Evolutionary conservation across 768 basidiomycete genomes (phyloP), one percentile per base, ranked within the genome.

Genomic region (Saitozyma sp.): DNA sequence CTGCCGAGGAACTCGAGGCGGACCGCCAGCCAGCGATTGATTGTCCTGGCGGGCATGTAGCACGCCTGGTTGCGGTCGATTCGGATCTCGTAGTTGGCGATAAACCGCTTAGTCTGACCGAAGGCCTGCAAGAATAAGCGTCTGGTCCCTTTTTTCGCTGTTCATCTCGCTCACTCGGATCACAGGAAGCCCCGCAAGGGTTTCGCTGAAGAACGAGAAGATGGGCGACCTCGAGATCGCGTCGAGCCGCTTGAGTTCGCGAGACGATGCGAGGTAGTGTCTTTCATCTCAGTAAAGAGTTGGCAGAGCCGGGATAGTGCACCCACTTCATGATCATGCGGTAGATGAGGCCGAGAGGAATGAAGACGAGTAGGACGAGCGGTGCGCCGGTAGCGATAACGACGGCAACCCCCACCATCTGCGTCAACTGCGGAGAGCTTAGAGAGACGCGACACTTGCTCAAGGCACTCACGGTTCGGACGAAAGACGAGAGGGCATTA

Each of bases 41-140:
- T 71, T 16, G 68, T 70, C 59, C 88, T 87, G 53, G 88, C 87
- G 0, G 88, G 86, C 16, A 89, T 81, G 69, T 84, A 85, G 65
- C 84, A 92, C 56, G 91, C 87, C 70, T 92, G 90, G 72, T 95
- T 95, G 20, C 88, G 85, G 73, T 96, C 92, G 45, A 94, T 83
- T 8, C 89, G 86, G 17, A 78, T 78, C 62, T 80, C 79, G 56
- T 78, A 79, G 56, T 73, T 76, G 37, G 78, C 77, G 43, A 75
- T 74, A 62, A 80, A 80, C 16, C 78, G 72, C 5, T 37, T 29
- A 19, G 66, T 64, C 64, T 80, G 79, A 38, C 65, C 65, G 65
- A 73, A 80, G 16, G 77, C 79, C 67, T 73, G 61, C 4, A 42
- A 51, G 54, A 0, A 58, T 63, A 39, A 67, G 63, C 54, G 43